Percentiles rank a stretch among this genome's conserved stretches.
These are phyloP conservation scores for Nigrospora sphaerica DNA, from an alignment of 2,329 filamentous ascomycete species.

Conservation along the genomic window DNA sequence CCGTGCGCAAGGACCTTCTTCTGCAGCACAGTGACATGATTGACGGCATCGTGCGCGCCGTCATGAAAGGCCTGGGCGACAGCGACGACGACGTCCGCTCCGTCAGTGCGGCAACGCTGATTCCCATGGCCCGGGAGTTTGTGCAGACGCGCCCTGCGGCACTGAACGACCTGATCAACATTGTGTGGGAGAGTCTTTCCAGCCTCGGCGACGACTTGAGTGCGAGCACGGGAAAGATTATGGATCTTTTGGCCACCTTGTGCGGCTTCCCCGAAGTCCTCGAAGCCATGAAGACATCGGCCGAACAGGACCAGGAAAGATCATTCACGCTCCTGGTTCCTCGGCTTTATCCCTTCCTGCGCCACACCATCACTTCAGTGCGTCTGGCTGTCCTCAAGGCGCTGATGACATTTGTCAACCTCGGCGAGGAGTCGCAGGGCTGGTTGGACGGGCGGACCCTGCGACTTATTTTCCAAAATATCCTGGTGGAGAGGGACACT, in stretches of 20 bases:
- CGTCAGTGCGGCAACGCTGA: constrained; percentile 93
- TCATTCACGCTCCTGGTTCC: constrained; percentile 92
- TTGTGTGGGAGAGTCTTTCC: constrained; percentile 95
- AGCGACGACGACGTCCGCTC: constrained; percentile 92
- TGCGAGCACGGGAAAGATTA: constrained; percentile 94
- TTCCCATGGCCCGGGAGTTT: constrained; percentile 93
- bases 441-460: constrained; percentile 91
- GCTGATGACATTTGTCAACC: constrained; percentile 83
- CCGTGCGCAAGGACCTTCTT: constrained; percentile 86
- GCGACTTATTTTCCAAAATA: constrained; percentile 87
- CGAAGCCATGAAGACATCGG: constrained; percentile 88
- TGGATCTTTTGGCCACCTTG: constrained; percentile 93
- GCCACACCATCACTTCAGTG: constrained; percentile 95
- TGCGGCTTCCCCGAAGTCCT: constrained; percentile 92
- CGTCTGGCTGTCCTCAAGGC: constrained; percentile 89
- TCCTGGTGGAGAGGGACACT: constrained; percentile 86
- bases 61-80: constrained; percentile 91
- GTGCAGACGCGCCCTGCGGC: constrained; percentile 75
- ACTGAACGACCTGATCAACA: constrained; percentile 77
- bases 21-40: constrained; percentile 79
- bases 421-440: constrained; percentile 75
- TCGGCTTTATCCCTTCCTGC: constrained; percentile 88
- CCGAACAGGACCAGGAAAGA: constrained; percentile 72
- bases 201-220: constrained; percentile 96
- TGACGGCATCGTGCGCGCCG: constrained; percentile 84